These are phyloP conservation scores for Trichoderma erinaceum DNA, from an alignment of 495 filamentous ascomycete genomes.

Conservation along the genomic window DNA sequence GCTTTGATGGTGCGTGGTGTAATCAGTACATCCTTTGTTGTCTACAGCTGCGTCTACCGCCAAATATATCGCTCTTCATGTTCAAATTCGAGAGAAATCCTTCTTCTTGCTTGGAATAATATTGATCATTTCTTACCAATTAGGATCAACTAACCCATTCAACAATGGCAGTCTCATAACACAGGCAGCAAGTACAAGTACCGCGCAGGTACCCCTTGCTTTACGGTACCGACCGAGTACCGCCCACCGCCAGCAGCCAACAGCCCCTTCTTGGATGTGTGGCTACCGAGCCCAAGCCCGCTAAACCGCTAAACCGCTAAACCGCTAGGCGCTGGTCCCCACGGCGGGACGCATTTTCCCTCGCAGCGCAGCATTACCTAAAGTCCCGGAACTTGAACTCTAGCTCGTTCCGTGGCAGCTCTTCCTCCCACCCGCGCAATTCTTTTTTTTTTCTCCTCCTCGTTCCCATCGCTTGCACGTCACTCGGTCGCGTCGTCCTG, in stretches of 20 bases:
- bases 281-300: not conserved
- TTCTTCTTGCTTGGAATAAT: too few species aligned
- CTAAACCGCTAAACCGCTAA: too few species aligned
- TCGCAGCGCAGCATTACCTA: not conserved
- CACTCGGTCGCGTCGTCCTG: conserved; percentile 11
- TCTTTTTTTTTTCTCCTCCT: conserved; percentile 16
- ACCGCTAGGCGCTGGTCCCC: not conserved
- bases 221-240: not conserved
- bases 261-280: not conserved
- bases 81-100: too few species aligned
- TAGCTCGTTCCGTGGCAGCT: conserved; percentile 1
- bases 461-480: conserved; percentile 11
- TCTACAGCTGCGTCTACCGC: too few species aligned
- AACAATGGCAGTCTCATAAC: too few species aligned
- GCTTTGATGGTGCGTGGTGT: too few species aligned
- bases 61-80: too few species aligned
- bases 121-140: too few species aligned
- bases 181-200: too few species aligned
- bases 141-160: too few species aligned
- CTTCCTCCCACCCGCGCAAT: conserved; percentile 7
- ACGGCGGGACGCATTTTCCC: conserved; percentile 12
- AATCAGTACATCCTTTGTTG: too few species aligned
- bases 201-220: not conserved
- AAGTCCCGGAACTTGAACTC: too few species aligned
- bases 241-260: not conserved